Conservation (phyloP, 208 protist species). For the Angomonas ambiguus region DNA sequence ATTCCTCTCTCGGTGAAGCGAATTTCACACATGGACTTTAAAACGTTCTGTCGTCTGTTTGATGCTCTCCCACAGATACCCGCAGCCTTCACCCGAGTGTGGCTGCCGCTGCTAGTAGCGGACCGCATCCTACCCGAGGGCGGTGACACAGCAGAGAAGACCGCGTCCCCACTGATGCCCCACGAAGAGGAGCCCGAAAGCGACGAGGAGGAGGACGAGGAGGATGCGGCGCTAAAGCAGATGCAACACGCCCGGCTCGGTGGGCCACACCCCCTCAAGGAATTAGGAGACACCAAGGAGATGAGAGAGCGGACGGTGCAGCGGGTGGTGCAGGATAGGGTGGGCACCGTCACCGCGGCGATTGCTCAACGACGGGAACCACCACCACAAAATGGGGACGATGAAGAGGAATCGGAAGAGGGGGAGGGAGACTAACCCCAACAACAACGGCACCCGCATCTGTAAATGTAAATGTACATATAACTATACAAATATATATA, state of each 20-base stretch:
- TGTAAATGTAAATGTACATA: not conserved
- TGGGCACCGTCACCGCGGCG: slow-evolving; percentile 29
- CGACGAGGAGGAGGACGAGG: not conserved
- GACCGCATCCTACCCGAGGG: slow-evolving; percentile 5
- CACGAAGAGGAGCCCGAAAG: not conserved
- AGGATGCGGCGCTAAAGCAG: not conserved
- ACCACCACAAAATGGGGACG: not conserved
- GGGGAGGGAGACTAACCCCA: not conserved
- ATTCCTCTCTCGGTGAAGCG: slow-evolving; percentile 72
- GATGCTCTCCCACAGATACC: slow-evolving; percentile 57
- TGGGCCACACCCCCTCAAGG: slow-evolving; percentile 24
- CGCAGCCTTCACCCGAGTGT: slow-evolving; percentile 68
- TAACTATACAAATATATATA: not conserved
- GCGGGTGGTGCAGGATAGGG: slow-evolving; percentile 20
- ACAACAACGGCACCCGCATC: not conserved
- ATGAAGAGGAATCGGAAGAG: not conserved
- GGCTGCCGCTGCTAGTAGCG: slow-evolving; percentile 49
- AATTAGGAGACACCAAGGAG: slow-evolving; percentile 22
- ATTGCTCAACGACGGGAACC: not conserved
- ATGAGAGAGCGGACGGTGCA: slow-evolving; percentile 19
- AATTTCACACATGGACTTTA: slow-evolving; percentile 55
- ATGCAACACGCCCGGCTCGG: not conserved
- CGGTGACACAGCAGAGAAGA: not conserved
- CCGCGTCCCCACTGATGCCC: not conserved
- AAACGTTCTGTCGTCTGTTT: slow-evolving; percentile 60